A percentile compares a stretch with the other conserved stretches of the same genome.
phyloP scores from a whole-genome alignment of 2,329 filamentous ascomycete species.

The Trichoderma simmonsii region DNA sequence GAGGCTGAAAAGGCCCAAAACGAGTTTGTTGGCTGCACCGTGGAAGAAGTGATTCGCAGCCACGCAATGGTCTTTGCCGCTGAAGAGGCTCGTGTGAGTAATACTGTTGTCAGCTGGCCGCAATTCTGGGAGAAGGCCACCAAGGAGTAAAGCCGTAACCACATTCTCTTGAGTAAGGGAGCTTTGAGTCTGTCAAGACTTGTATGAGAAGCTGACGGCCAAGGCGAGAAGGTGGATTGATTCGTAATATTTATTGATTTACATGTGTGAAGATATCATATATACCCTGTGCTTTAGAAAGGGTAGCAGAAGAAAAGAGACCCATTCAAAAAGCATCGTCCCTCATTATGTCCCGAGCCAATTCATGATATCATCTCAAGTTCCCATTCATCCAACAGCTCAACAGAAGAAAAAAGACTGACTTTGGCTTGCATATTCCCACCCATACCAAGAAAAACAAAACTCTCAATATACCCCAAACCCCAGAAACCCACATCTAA shows the following conservation, averaged over 20 bases:
- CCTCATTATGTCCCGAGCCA: background rate
- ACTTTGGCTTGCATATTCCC: background rate
- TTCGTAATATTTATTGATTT: background rate
- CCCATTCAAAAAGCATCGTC: background rate
- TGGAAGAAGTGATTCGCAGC: slow-evolving; percentile 84
- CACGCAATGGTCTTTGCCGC: slow-evolving; percentile 94
- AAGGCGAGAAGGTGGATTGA: background rate
- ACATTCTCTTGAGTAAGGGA: background rate
- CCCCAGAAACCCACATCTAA: background rate
- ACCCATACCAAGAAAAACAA: background rate
- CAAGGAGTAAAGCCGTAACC: background rate
- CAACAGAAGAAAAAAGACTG: background rate
- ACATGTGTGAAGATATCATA: background rate
- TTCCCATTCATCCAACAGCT: background rate
- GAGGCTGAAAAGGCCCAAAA: slow-evolving; percentile 68
- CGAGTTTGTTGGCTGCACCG: slow-evolving; percentile 72
- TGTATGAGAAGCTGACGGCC: background rate
- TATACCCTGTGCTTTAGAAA: slow-evolving; percentile 4
- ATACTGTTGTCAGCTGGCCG: slow-evolving; percentile 70
- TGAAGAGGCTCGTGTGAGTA: slow-evolving; percentile 73
- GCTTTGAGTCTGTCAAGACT: background rate
- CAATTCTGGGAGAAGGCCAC: slow-evolving; percentile 64
- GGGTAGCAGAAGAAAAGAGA: background rate
- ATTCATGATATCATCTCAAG: background rate
- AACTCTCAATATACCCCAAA: background rate